Conservation (phyloP, 352 stramenopile species). For the Lagenidium giganteum region DNA sequence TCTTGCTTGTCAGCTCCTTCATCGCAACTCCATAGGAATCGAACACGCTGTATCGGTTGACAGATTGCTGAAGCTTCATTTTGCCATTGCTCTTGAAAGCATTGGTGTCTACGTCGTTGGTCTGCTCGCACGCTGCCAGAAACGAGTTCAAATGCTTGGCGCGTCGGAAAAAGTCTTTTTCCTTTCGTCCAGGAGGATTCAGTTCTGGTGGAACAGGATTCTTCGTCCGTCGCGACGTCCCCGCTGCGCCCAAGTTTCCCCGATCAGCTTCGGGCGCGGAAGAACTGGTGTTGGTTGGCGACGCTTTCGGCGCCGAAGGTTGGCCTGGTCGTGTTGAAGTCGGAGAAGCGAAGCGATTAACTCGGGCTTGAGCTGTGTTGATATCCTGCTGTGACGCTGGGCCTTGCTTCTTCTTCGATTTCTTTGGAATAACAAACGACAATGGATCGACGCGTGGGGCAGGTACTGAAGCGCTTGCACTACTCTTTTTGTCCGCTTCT, state of each 20-base stretch:
- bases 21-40: conserved; percentile 17
- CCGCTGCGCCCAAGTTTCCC: too few relatives aligned
- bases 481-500: not conserved
- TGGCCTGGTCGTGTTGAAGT: too few relatives aligned
- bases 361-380: too few relatives aligned
- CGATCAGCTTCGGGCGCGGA: too few relatives aligned
- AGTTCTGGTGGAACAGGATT: conserved; percentile 1
- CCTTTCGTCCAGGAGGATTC: not conserved
- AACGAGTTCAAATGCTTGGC: not conserved
- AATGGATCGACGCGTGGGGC: too few relatives aligned
- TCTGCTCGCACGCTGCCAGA: not conserved
- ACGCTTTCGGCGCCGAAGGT: not conserved
- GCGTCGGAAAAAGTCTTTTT: not conserved
- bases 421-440: conserved; percentile 7
- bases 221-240: conserved; percentile 6
- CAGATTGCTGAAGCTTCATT: not conserved
- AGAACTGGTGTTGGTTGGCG: not conserved
- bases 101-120: too few relatives aligned
- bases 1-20: conserved; percentile 22
- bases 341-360: too few relatives aligned
- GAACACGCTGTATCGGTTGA: conserved; percentile 23
- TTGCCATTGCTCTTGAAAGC: too few relatives aligned
- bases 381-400: too few relatives aligned
- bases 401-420: not conserved
- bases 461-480: not conserved